phyloP scores from a whole-genome alignment of 257 asterid species.

The Plantago ovata region DNA sequence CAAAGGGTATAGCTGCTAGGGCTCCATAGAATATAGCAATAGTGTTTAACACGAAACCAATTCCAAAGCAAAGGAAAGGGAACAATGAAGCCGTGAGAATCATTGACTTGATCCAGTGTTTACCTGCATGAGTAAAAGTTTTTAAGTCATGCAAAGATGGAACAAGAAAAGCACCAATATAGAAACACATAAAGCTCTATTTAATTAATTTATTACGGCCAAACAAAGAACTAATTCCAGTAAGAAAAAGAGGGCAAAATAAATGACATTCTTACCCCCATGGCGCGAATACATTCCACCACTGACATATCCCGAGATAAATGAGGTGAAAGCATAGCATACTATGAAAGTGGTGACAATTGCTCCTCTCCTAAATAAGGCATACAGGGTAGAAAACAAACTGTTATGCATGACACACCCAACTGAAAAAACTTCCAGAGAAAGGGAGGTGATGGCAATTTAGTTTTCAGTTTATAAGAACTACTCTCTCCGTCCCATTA shows the following conservation, averaged over 20 bases:
- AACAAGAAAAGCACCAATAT: too few species aligned
- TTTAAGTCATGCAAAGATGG: too few species aligned
- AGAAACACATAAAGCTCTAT: neutral
- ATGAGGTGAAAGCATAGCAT: conserved; percentile 77
- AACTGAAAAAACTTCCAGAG: conserved; percentile 5
- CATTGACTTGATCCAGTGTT: conserved; percentile 12
- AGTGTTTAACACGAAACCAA: conserved; percentile 12
- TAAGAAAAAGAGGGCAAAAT: neutral
- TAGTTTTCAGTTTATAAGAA: too few species aligned
- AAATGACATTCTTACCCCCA: conserved; percentile 48
- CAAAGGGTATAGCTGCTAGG: conserved; percentile 9
- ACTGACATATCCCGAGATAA: conserved; percentile 76
- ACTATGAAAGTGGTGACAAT: conserved; percentile 67
- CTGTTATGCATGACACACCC: neutral
- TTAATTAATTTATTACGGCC: neutral
- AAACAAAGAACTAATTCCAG: neutral
- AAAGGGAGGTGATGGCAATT: neutral
- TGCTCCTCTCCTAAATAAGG: conserved; percentile 73
- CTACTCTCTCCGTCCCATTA: too few species aligned
- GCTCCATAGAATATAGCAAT: conserved; percentile 11
- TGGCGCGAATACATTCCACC: conserved; percentile 72
- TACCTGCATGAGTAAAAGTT: neutral
- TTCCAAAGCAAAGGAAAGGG: conserved; percentile 14
- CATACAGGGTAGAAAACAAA: conserved; percentile 11
- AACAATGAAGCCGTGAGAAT: conserved; percentile 12